phyloP scores from a whole-genome alignment of 495 filamentous ascomycete species.

The Entonaema liquescens region DNA sequence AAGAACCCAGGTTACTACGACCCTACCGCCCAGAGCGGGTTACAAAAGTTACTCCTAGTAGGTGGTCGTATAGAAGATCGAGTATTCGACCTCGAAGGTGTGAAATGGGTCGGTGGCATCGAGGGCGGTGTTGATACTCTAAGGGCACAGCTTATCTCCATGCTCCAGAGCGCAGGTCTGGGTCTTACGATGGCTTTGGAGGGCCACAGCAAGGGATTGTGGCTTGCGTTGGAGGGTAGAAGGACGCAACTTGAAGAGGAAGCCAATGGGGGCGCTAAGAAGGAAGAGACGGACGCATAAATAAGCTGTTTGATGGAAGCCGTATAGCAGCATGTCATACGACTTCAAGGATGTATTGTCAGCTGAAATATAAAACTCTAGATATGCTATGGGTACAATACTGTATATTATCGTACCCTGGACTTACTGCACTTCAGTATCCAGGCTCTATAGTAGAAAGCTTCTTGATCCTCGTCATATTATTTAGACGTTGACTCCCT shows the following conservation, averaged over 20 bases:
- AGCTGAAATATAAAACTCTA: neutral
- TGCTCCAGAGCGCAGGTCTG: slow-evolving; percentile 79
- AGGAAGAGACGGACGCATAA: slow-evolving; percentile 46
- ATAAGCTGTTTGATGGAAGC: neutral
- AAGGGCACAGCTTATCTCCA: slow-evolving; percentile 78
- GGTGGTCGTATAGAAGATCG: slow-evolving; percentile 83
- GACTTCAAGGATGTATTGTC: neutral
- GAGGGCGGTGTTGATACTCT: slow-evolving; percentile 82
- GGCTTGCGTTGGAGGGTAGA: slow-evolving; percentile 83
- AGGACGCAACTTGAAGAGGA: slow-evolving; percentile 81
- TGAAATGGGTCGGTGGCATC: slow-evolving; percentile 87
- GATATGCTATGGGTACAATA: neutral
- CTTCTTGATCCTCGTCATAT: neutral
- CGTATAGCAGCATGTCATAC: too few species aligned
- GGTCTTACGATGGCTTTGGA: slow-evolving; percentile 78
- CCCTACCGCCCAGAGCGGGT: slow-evolving; percentile 72
- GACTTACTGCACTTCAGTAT: neutral
- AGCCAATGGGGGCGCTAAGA: slow-evolving; percentile 53
- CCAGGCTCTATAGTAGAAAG: neutral
- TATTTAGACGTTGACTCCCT: neutral
- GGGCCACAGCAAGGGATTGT: slow-evolving; percentile 78
- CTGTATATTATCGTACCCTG: slow-evolving; percentile 1
- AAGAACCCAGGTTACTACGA: slow-evolving; percentile 85
- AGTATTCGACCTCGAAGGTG: slow-evolving; percentile 81
- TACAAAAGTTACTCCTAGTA: slow-evolving; percentile 86